Base-by-base conservation (phyloP, 177 flowering plant genomes). In the Tripterygium wilfordii region DNA sequence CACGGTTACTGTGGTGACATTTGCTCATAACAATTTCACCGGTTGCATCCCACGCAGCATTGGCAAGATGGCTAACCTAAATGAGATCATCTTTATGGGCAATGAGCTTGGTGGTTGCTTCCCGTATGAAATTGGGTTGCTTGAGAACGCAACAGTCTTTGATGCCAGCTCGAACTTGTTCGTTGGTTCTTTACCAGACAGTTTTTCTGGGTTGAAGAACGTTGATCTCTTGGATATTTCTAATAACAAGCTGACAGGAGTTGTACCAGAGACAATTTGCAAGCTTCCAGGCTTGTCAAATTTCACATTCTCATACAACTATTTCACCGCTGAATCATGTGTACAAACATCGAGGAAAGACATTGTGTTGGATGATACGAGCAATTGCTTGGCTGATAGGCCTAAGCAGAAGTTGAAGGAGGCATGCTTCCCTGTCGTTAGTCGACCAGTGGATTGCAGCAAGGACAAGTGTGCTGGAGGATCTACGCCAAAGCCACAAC, bases 21-120 rank as follows among this genome's bases (percentile, higher is more conserved):
- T 80, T 8, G 82, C 83, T 2, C 58, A 80, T 49, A 82, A 85
- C 69, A 58, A 72, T 4, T 66, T 85, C 54, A 42, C 13, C 0
- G 94, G 89, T 0, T 69, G 94, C 67, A 65, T 85, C 30, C 87
- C 94, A 3, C 45, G 17, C 2, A 68, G 68, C 62, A 68, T 82
- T n/a, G 87, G 81, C 6, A 65, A 72, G 8, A 79, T 85, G 89
- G 36, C 17, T 0, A 61, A 60, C 45, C 25, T 85, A 51, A 64
- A 78, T 17, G 87, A 85, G 61, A 36, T 85, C 7, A 27, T 67
- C n/a, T 62, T 78, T 42, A 7, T 41, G 32, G 49, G 62, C 48
- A 80, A 72, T 35, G 42, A 52, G 1, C 49, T 85, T 2, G 49
- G 71, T 5, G 86, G 86, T 0, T 79, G 89, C 42, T 41, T 85